phyloP scores from a whole-genome alignment of 495 filamentous ascomycete genomes.

The Echria macrotheca region DNA sequence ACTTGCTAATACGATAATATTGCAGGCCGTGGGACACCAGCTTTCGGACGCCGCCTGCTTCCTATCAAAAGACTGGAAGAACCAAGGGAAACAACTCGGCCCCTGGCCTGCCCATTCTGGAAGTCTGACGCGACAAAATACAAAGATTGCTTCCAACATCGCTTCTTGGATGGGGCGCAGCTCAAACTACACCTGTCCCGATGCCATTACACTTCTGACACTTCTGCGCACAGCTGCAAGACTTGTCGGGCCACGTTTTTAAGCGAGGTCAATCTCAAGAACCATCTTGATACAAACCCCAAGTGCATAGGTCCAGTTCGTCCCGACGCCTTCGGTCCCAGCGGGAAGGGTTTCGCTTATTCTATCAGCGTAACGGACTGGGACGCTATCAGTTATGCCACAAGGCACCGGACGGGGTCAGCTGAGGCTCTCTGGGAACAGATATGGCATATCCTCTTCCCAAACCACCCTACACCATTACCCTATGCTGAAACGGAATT shows the following conservation, averaged over 20 bases:
- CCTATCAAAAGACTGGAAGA: no score
- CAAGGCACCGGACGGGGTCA: no score
- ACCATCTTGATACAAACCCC: not conserved
- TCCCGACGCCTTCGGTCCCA: not conserved
- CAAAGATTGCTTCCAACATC: conserved; percentile 1
- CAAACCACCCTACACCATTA: not conserved
- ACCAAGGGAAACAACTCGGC: no score
- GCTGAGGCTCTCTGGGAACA: not conserved
- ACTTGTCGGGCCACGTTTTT: not conserved
- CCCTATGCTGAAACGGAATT: not conserved
- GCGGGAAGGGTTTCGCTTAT: not conserved
- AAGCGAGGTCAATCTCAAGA: not conserved
- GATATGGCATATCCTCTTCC: not conserved
- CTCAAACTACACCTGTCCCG: conserved; percentile 5
- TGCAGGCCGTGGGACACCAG: no score
- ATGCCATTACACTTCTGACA: no score
- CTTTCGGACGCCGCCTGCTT: no score
- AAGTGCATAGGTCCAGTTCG: not conserved
- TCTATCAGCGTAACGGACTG: not conserved
- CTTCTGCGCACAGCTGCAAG: not conserved
- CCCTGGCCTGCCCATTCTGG: conserved; percentile 6
- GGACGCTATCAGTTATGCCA: not conserved
- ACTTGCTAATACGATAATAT: not conserved
- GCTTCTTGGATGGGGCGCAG: not conserved
- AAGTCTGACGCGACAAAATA: conserved; percentile 5